phyloP scores from a whole-genome alignment of 805 yeast species.

The Myxozyma nipponensis region DNA sequence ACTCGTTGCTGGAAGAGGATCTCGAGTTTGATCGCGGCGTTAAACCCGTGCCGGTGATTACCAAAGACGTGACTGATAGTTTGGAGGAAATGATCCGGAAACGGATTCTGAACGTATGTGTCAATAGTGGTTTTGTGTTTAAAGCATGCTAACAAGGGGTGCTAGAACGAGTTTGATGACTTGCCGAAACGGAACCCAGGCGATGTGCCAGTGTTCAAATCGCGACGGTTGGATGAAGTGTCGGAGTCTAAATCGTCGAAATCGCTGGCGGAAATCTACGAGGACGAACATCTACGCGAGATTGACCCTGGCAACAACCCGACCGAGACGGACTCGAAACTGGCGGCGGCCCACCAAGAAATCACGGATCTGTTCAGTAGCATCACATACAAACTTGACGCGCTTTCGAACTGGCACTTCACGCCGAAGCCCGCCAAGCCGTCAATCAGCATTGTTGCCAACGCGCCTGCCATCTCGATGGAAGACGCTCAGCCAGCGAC shows the following conservation, averaged over 20 bases:
- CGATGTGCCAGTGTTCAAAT: conserved; percentile 59
- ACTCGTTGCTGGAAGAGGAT: conserved; percentile 76
- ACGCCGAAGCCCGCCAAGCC: conserved; percentile 86
- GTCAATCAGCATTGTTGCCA: conserved; percentile 73
- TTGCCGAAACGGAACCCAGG: conserved; percentile 67
- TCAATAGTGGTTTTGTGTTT: not conserved
- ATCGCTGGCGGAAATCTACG: conserved; percentile 88
- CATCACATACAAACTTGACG: conserved; percentile 71
- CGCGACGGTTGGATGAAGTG: conserved; percentile 57
- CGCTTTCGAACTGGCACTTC: conserved; percentile 90
- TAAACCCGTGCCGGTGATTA: conserved; percentile 93
- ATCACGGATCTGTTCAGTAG: conserved; percentile 60
- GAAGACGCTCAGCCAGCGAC: conserved; percentile 96
- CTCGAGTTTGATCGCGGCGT: conserved; percentile 89
- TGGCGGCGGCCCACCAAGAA: conserved; percentile 72
- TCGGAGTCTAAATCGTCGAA: conserved; percentile 80
- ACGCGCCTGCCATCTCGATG: conserved; percentile 78
- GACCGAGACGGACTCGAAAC: conserved; percentile 56
- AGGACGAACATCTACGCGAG: conserved; percentile 61
- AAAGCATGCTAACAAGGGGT: too few relatives aligned
- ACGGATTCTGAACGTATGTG: conserved; percentile 58
- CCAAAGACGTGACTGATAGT: conserved; percentile 79
- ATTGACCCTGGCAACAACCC: conserved; percentile 42
- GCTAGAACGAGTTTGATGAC: conserved; percentile 65
- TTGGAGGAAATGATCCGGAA: conserved; percentile 85